phyloP scores from a whole-genome alignment of 345 rosid genomes.

The Rhodomyrtus tomentosa region DNA sequence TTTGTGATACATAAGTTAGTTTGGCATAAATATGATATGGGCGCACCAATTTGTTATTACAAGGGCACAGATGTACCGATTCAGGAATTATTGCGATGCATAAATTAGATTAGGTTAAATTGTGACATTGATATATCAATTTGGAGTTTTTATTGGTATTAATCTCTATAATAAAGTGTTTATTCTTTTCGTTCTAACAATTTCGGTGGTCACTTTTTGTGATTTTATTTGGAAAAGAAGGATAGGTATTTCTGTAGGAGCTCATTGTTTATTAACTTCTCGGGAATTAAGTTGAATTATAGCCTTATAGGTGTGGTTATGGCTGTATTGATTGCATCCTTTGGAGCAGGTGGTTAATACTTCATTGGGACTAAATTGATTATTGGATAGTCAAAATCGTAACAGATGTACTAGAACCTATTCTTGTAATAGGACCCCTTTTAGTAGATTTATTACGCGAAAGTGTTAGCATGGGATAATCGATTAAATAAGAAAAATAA shows the following conservation, averaged over 20 bases:
- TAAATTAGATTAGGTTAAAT: neutral
- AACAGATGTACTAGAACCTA: no score
- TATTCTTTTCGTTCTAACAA: neutral
- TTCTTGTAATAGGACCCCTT: no score
- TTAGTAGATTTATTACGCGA: no score
- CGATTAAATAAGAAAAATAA: neutral
- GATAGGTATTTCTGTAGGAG: neutral
- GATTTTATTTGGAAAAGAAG: neutral
- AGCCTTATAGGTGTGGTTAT: no score
- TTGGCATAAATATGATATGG: neutral
- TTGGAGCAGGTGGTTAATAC: no score
- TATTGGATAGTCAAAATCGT: no score
- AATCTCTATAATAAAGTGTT: neutral
- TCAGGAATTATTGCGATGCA: neutral
- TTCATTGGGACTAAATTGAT: no score
- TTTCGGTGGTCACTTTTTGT: neutral
- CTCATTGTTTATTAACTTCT: neutral
- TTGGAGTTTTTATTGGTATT: neutral
- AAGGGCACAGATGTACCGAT: no score
- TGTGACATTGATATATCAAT: neutral
- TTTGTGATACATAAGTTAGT: rapidly evolving
- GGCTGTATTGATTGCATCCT: no score
- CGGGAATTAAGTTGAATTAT: no score
- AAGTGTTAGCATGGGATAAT: no score
- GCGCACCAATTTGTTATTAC: no score